Percentiles rank a stretch among this genome's conserved stretches.
phyloP scores from a whole-genome alignment of 1,139 yeast species.

The Yamadazyma jaroonii region DNA sequence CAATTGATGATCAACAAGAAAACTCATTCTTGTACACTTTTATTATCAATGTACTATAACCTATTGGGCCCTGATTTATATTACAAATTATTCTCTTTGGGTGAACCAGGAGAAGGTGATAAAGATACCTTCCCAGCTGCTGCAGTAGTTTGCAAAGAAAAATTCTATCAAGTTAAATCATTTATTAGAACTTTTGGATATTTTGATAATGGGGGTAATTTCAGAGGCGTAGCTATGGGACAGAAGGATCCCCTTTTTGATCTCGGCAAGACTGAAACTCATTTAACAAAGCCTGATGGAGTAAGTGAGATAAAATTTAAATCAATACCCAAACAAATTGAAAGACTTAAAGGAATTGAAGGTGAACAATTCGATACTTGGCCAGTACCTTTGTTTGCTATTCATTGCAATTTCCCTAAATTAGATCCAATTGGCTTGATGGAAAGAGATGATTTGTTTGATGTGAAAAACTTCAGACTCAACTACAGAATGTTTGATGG shows the following conservation, averaged over 20 bases:
- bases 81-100: constrained; percentile 54
- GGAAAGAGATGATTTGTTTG: constrained; percentile 17
- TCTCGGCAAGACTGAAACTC: constrained; percentile 23
- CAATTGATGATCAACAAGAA: constrained; percentile 52
- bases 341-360: constrained; percentile 16
- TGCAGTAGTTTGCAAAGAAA: constrained; percentile 42
- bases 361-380: constrained; percentile 15
- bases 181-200: constrained; percentile 32
- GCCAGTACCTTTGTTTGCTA: constrained; percentile 21
- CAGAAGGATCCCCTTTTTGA: constrained; percentile 35
- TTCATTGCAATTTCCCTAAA: constrained; percentile 37
- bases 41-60: constrained; percentile 55
- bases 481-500: constrained; percentile 26
- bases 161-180: constrained; percentile 50
- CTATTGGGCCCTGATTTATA: constrained; percentile 54
- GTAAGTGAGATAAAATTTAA: constrained; percentile 11
- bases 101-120: constrained; percentile 63
- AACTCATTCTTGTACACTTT: constrained; percentile 48
- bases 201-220: constrained; percentile 18
- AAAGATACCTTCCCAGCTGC: constrained; percentile 63
- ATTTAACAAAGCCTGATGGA: constrained; percentile 2
- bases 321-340: constrained; percentile 18
- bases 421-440: constrained; percentile 29
- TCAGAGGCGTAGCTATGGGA: constrained; percentile 40
- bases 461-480: constrained; percentile 20